Evolutionary conservation across 2,329 filamentous ascomycete genomes (phyloP).

Genomic region (Ustulina deusta): DNA sequence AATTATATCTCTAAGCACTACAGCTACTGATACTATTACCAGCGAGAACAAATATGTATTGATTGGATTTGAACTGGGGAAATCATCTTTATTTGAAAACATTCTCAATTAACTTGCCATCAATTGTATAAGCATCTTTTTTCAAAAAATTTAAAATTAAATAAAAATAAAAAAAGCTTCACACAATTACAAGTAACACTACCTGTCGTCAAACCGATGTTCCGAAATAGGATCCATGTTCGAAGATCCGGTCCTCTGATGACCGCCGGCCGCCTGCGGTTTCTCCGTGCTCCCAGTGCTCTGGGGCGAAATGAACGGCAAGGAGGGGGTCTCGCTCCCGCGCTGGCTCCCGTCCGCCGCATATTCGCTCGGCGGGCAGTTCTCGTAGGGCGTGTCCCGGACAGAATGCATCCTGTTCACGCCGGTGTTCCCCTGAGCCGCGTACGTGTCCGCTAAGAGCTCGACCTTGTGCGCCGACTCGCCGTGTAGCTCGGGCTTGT

Average conservation of each 20-base stretch:
- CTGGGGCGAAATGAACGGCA: constrained; percentile 31
- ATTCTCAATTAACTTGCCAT: too few species aligned
- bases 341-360: constrained; percentile 12
- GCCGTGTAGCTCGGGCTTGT: constrained; percentile 42
- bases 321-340: constrained; percentile 18
- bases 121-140: too few species aligned
- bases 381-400: constrained; percentile 29
- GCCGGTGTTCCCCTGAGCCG: background rate
- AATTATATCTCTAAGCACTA: too few species aligned
- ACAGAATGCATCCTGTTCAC: constrained; percentile 29
- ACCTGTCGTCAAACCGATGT: constrained; percentile 12
- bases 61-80: too few species aligned
- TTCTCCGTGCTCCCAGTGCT: constrained; percentile 30
- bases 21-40: too few species aligned
- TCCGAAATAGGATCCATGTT: constrained; percentile 35
- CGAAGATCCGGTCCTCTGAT: constrained; percentile 25
- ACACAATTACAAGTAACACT: background rate
- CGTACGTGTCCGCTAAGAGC: constrained; percentile 30
- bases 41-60: too few species aligned
- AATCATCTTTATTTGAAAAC: too few species aligned
- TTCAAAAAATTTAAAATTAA: too few species aligned
- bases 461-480: constrained; percentile 40
- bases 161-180: background rate
- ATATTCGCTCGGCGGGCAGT: constrained; percentile 28
- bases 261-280: constrained; percentile 4